A percentile compares a stretch with the other conserved stretches of the same genome.
These are phyloP conservation scores for Beauveria sp. DNA, from an alignment of 2,329 filamentous ascomycete genomes.

Conservation along the genomic window DNA sequence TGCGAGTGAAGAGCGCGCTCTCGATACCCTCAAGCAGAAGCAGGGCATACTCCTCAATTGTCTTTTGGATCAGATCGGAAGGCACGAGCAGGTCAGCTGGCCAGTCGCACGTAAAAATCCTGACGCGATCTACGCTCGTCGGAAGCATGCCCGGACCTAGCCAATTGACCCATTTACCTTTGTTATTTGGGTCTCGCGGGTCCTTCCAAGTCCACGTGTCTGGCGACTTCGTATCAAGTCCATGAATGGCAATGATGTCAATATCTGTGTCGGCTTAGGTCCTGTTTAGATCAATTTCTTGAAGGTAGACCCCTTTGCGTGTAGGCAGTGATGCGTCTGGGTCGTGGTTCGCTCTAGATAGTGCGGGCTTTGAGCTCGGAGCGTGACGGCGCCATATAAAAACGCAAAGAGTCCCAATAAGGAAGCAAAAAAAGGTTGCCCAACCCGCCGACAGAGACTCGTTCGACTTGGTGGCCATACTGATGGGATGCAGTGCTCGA, in stretches of 20 bases:
- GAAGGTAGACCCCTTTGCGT: not conserved
- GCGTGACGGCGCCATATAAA: not conserved
- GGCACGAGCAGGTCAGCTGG: not conserved
- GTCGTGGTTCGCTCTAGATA: not conserved
- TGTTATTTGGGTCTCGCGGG: not conserved
- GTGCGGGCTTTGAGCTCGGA: not conserved
- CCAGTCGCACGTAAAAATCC: not conserved
- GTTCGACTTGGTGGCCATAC: not conserved
- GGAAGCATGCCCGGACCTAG: not conserved
- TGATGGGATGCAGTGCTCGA: too few relatives aligned
- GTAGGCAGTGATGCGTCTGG: not conserved
- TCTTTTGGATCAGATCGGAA: not conserved
- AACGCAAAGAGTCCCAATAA: not conserved
- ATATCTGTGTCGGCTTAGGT: slow-evolving; percentile 14
- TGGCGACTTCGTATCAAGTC: slow-evolving; percentile 23
- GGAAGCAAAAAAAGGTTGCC: not conserved
- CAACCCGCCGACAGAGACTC: not conserved
- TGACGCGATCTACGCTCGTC: not conserved
- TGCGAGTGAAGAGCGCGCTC: not conserved
- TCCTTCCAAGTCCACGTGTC: slow-evolving; percentile 21
- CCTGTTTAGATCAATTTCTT: too few relatives aligned
- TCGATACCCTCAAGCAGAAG: not conserved
- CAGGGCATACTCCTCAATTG: not conserved
- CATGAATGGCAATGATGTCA: slow-evolving; percentile 30
- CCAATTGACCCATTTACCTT: slow-evolving; percentile 8